Percentiles rank a stretch among this genome's conserved stretches.
These are phyloP conservation scores for Lepidium sativum DNA, from an alignment of 345 rosid species.

Conservation along the genomic window DNA sequence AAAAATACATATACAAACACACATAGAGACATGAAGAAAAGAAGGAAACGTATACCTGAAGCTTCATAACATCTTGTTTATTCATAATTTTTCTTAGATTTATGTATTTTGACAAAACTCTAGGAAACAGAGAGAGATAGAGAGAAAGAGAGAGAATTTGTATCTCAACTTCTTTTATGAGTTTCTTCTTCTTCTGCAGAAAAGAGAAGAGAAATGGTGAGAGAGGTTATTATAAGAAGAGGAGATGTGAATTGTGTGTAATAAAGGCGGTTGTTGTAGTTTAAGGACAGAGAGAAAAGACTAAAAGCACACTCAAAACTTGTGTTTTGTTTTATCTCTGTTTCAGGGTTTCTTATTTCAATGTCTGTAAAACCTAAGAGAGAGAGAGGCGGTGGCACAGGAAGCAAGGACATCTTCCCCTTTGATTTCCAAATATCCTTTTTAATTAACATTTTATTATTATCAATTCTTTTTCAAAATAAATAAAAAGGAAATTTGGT, in stretches of 20 bases:
- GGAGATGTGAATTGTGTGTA: background rate
- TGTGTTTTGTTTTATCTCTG: conserved; percentile 30
- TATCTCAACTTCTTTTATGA: background rate
- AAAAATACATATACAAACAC: background rate
- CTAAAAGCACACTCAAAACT: conserved; percentile 27
- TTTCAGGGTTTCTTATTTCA: conserved; percentile 22
- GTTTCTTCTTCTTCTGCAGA: background rate
- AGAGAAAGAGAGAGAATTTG: background rate
- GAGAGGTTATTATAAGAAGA: background rate
- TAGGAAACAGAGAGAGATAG: background rate
- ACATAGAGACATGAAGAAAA: background rate
- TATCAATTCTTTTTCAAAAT: background rate
- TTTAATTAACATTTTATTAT: background rate
- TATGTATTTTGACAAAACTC: background rate
- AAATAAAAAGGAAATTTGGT: background rate
- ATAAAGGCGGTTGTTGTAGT: conserved; percentile 34
- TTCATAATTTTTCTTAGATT: conserved; percentile 36
- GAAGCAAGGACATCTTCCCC: conserved; percentile 22
- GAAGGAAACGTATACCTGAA: conserved; percentile 47
- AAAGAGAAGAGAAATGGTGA: conserved; percentile 5
- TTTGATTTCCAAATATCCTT: conserved; percentile 17
- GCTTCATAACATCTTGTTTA: conserved; percentile 68
- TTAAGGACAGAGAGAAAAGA: conserved; percentile 11
- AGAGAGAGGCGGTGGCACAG: conserved; percentile 34
- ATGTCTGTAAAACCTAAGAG: conserved; percentile 12